Evolutionary conservation across 768 basidiomycete genomes (phyloP).

Genomic region (Psilocybe subaeruginosa): DNA sequence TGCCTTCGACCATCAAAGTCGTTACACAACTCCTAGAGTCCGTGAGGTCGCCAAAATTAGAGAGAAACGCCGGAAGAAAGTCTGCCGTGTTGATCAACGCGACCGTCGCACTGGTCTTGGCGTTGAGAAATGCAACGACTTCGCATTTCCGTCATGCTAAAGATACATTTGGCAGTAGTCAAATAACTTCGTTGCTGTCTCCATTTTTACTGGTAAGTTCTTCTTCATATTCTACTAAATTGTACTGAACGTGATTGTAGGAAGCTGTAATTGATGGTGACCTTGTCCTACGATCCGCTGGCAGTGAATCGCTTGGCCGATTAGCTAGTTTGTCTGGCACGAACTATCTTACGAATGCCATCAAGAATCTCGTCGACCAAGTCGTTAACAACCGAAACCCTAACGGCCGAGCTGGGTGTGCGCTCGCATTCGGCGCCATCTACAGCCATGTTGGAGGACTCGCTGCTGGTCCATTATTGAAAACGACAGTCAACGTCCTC

Average conservation of each 20-base stretch:
- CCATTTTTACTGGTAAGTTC: conserved; percentile 74
- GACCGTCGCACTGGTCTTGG: conserved; percentile 70
- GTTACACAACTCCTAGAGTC: conserved; percentile 65
- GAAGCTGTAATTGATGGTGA: conserved; percentile 85
- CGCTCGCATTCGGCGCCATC: conserved; percentile 89
- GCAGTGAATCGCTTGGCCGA: conserved; percentile 89
- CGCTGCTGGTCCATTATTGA: conserved; percentile 92
- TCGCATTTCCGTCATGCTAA: conserved; percentile 58
- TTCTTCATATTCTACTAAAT: not conserved
- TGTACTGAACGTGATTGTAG: conserved; percentile 35
- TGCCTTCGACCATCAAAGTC: conserved; percentile 53
- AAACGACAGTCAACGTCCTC: conserved; percentile 93
- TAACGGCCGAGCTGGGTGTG: conserved; percentile 89
- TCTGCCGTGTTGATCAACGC: conserved; percentile 85
- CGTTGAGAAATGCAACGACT: conserved; percentile 61
- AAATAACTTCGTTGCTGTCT: conserved; percentile 63
- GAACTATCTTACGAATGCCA: conserved; percentile 81
- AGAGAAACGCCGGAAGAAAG: conserved; percentile 85
- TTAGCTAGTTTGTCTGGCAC: conserved; percentile 84
- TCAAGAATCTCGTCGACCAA: conserved; percentile 90
- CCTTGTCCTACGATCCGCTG: conserved; percentile 69
- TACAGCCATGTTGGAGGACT: conserved; percentile 92
- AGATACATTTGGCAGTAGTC: conserved; percentile 67
- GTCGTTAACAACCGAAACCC: conserved; percentile 96
- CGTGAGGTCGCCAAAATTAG: conserved; percentile 75